Base-by-base conservation (phyloP, 148 eudicot genomes). In the Rhododendron kiyosumense region DNA sequence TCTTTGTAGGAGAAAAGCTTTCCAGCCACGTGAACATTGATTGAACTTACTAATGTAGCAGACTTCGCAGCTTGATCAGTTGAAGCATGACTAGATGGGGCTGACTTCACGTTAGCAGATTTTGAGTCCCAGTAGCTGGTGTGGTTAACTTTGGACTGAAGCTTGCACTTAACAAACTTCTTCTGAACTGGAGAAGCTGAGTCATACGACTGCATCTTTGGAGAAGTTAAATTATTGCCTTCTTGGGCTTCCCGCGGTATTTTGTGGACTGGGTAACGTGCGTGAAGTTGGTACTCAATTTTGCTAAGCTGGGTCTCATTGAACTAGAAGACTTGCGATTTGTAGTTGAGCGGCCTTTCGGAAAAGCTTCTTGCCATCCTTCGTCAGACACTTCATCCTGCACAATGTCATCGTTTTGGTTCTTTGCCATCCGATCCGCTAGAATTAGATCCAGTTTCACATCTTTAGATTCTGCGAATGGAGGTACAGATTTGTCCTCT, bases 281-380 rank as follows among this genome's bases (percentile, higher is more conserved):
- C 65, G 84, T 85, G 85, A 90, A 92, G 86, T 92, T 93, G 38
- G 99, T 96, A 88, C 92, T 95, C 78, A 96, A 85, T 86, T 96
- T 96, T 11, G 92, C 93, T 67, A 96, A 91, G 87, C 90, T 93
- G 0, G 98, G 98, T 78, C 89, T 93, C 84, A 92, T 88, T 24
- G 94, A 91, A 84, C 88, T 78, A 85, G 95, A 90, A 86, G 92
- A 65, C 92, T 94, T 95, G 34, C 94, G 95, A 20, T 90, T 92
- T 87, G 86, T 82, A 15, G 88, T 87, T 59, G 97, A 92, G 69
- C 98, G 98, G 71, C 94, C 89, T 92, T 95, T 94, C 1, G 96
- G 93, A 49, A 92, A 85, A 89, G 99, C 99, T 90, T 96, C 99
- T 91, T 94, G 98, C 99, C 99, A 96, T 83, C 99, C 99, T 92